These are phyloP conservation scores for Arthrobotrys conoides DNA, from an alignment of 2,329 filamentous ascomycete genomes.

Conservation along the genomic window DNA sequence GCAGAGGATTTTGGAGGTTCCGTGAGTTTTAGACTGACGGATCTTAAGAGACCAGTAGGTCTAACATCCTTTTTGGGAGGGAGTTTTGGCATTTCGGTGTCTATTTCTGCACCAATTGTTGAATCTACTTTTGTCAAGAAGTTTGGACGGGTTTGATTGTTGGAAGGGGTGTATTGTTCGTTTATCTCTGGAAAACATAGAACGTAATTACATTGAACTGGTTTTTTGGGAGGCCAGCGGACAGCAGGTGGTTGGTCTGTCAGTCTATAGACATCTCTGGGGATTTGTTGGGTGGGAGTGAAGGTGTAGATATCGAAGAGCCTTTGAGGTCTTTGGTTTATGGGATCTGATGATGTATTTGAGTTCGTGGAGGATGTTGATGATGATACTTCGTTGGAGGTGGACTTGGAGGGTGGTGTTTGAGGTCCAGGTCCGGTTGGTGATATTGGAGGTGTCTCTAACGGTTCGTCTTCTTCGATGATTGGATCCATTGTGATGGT, in stretches of 20 bases:
- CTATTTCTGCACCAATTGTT: conserved; percentile 24
- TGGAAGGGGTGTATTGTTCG: conserved; percentile 30
- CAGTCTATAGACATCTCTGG: conserved; percentile 14
- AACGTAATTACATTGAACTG: conserved; percentile 34
- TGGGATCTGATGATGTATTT: not conserved
- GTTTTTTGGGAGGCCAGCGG: conserved; percentile 32
- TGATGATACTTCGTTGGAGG: not conserved
- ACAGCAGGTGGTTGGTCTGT: conserved; percentile 28
- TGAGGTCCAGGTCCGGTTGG: not conserved
- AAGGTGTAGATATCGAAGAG: conserved; percentile 46
- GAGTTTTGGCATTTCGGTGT: conserved; percentile 12
- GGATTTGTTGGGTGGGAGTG: conserved; percentile 42
- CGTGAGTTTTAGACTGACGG: conserved; percentile 26
- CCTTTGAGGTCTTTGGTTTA: not conserved
- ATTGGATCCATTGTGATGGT: conserved; percentile 41
- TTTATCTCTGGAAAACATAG: conserved; percentile 18
- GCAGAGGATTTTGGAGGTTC: conserved; percentile 5
- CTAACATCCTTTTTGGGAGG: not conserved
- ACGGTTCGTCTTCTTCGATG: conserved; percentile 30
- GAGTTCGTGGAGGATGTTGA: not conserved
- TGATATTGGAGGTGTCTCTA: not conserved
- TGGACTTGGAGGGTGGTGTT: conserved; percentile 23
- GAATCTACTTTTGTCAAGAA: conserved; percentile 28
- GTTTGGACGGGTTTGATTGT: conserved; percentile 33
- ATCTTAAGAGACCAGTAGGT: not conserved